Evolutionary conservation across 805 yeast genomes (phyloP), one percentile per base, ranked within the genome.

Genomic region (Saccharomycopsis synnaedendra): DNA sequence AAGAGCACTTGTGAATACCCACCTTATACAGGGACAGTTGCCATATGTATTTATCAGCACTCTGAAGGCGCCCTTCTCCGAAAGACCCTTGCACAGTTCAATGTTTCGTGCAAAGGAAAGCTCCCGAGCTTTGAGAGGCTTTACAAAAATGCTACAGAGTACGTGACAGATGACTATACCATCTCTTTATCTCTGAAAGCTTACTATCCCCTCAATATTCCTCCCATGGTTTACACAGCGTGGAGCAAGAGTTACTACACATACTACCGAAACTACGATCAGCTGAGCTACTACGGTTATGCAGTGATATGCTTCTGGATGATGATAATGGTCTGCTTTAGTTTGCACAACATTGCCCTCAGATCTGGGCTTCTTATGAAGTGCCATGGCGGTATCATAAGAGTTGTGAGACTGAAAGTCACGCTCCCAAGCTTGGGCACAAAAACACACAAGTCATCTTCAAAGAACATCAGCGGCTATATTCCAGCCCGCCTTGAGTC

Each of bases 391-490:
- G 5, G 37, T 4, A 37, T 31, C 7, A 10, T n/a, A 34, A 10
- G 37, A n/a, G 10, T 10, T 10, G 11, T 31, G 11, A 6, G 5
- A 8, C 43, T 11, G 8, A 31, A 19, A 19, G 1, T 58, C 64
- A 1, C 48, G 4, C 8, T 29, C 8, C 45, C 48, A 44, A 45
- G 35, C 10, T 11, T 58, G 28, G 53, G 55, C 42, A 44, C 52
- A 10, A 31, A 42, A 29, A 50, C 42, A 11, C 48, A 45, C 48
- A 31, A 9, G 8, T 40, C 40, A 42, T 6, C 11, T 6, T n/a
- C 8, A 32, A 28, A 28, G 27, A 6, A 32, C 19, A 2, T 45
- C 7, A 42, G 19, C 19, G 19, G 19, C 19, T 19, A 19, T 19
- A 19, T 47, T 7, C 50, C 50, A 7, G 38, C 46, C 35, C 27